phyloP scores from a whole-genome alignment of 2,329 filamentous ascomycete genomes.

The Apiospora phragmitis region DNA sequence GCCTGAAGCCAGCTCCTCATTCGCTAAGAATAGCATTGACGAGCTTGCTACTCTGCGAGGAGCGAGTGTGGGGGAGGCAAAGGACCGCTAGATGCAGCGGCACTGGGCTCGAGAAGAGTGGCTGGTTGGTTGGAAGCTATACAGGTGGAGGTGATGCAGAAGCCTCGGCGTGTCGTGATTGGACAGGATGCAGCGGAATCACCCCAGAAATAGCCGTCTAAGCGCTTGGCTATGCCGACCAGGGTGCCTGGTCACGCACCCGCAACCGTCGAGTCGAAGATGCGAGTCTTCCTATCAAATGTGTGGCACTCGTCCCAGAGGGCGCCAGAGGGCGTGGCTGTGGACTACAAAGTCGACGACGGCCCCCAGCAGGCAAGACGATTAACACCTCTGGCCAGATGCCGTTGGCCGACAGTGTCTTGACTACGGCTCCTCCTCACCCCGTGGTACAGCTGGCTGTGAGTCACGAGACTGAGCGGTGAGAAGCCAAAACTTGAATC shows the following conservation, averaged over 20 bases:
- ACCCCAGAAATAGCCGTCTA: conserved; percentile 31
- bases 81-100: conserved; percentile 17
- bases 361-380: neutral
- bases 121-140: conserved; percentile 30
- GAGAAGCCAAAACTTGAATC: neutral
- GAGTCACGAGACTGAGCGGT: conserved; percentile 1
- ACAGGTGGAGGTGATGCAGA: conserved; percentile 25
- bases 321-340: neutral
- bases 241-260: conserved; percentile 25
- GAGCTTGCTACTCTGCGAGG: conserved; percentile 3
- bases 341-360: conserved; percentile 7
- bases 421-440: neutral
- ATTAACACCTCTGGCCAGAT: neutral
- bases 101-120: conserved; percentile 21
- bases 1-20: conserved; percentile 6
- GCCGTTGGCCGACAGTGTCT: neutral
- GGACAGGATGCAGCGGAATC: conserved; percentile 20
- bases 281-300: neutral
- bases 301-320: neutral
- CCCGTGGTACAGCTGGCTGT: neutral
- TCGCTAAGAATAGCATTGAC: conserved; percentile 34
- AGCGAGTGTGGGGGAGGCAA: neutral
- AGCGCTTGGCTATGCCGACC: conserved; percentile 29
- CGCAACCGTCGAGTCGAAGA: neutral
- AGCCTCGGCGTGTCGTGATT: conserved; percentile 28